phyloP scores from a whole-genome alignment of 768 basidiomycete genomes.

The Xerocomellus chrysenteron region DNA sequence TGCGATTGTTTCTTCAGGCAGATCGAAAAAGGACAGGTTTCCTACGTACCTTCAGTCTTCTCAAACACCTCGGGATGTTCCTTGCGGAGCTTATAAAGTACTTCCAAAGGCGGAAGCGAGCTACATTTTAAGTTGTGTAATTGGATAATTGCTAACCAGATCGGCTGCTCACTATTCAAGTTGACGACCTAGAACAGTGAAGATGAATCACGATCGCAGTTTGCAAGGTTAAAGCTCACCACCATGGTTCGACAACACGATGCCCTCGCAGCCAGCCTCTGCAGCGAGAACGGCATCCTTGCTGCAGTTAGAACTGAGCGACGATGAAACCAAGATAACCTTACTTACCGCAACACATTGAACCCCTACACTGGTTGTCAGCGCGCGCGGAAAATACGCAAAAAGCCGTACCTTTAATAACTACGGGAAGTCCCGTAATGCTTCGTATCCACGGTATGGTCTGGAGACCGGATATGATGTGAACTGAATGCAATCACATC shows the following conservation, averaged over 20 bases:
- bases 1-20: constrained; percentile 27
- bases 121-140: constrained; percentile 36
- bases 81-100: constrained; percentile 69
- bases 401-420: constrained; percentile 59
- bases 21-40: background rate
- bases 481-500: background rate
- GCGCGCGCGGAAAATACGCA: background rate
- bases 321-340: background rate
- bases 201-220: background rate
- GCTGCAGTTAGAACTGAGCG: constrained; percentile 9
- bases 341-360: constrained; percentile 68
- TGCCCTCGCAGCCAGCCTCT: constrained; percentile 82
- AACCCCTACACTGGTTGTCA: constrained; percentile 46
- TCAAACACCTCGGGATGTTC: constrained; percentile 74
- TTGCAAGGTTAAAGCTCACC: constrained; percentile 40
- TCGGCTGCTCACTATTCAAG: constrained; percentile 63
- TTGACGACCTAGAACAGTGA: constrained; percentile 53
- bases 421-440: constrained; percentile 68
- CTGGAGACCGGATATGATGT: constrained; percentile 31
- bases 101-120: constrained; percentile 74
- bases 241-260: constrained; percentile 90
- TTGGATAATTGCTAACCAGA: background rate
- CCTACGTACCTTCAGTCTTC: constrained; percentile 59
- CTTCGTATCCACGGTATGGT: constrained; percentile 76
- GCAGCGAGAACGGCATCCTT: constrained; percentile 86